Evolutionary conservation across 805 yeast genomes (phyloP).

Genomic region (Ogataea ganodermae): DNA sequence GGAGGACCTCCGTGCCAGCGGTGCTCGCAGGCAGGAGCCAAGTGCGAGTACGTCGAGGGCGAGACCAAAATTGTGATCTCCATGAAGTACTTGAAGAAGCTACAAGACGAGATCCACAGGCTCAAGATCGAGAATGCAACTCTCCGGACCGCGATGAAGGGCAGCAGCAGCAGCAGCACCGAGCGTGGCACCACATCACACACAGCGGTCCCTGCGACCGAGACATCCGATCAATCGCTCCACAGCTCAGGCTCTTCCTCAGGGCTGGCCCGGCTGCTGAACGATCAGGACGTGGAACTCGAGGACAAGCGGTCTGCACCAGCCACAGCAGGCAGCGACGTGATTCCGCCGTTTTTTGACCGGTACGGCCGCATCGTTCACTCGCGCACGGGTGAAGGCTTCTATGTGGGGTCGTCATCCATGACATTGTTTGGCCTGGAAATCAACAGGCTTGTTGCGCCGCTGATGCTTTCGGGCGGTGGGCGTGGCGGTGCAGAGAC

Average conservation of each 20-base stretch:
- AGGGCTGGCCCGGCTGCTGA: neutral
- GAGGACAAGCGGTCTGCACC: neutral
- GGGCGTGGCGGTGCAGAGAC: neutral
- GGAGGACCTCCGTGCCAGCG: slow-evolving; percentile 66
- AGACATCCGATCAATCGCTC: neutral
- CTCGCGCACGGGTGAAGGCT: slow-evolving; percentile 72
- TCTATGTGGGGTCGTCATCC: slow-evolving; percentile 79
- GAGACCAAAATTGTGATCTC: slow-evolving; percentile 74
- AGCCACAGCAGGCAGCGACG: slow-evolving; percentile 41
- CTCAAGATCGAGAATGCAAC: slow-evolving; percentile 66
- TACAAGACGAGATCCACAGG: slow-evolving; percentile 67
- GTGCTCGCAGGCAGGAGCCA: slow-evolving; percentile 54
- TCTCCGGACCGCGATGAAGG: slow-evolving; percentile 46
- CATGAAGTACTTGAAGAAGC: slow-evolving; percentile 62
- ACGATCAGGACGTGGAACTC: neutral
- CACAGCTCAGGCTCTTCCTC: neutral
- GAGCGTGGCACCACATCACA: neutral
- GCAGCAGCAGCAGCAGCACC: neutral
- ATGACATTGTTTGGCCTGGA: slow-evolving; percentile 82
- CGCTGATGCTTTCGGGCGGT: slow-evolving; percentile 19
- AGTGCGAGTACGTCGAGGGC: slow-evolving; percentile 72
- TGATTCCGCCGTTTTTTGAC: slow-evolving; percentile 70
- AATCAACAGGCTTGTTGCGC: slow-evolving; percentile 52
- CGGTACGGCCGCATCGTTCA: slow-evolving; percentile 71
- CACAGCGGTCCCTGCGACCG: neutral